Evolutionary conservation across 2,329 filamentous ascomycete genomes (phyloP).

Genomic region (Colletotrichum coccodes): DNA sequence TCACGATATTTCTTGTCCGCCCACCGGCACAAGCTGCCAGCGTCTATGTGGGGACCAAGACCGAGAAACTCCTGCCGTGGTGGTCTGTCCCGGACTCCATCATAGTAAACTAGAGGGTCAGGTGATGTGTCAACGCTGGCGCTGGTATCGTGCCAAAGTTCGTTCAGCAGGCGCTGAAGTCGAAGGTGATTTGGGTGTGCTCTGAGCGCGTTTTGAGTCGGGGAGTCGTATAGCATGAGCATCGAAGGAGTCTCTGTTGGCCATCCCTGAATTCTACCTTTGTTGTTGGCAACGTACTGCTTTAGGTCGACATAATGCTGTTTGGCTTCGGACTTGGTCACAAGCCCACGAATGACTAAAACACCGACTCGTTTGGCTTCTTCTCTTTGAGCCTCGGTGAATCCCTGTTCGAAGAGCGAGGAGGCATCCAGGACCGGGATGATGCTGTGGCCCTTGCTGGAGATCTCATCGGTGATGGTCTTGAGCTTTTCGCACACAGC

Average conservation of each 20-base stretch:
- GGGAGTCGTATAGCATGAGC: conserved; percentile 50
- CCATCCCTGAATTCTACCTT: conserved; percentile 43
- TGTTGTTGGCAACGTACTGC: conserved; percentile 46
- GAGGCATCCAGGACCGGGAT: conserved; percentile 46
- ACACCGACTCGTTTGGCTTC: conserved; percentile 40
- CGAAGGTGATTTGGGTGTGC: conserved; percentile 48
- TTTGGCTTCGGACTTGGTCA: conserved; percentile 36
- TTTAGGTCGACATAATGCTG: conserved; percentile 43
- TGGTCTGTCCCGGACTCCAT: conserved; percentile 49
- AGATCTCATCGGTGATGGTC: conserved; percentile 47
- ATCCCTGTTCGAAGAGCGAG: conserved; percentile 38
- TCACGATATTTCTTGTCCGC: conserved; percentile 49
- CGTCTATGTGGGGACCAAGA: conserved; percentile 55
- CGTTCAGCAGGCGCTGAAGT: conserved; percentile 48
- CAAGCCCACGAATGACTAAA: conserved; percentile 36
- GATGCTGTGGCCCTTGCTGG: conserved; percentile 41
- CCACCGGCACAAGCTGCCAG: conserved; percentile 54
- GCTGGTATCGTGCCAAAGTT: conserved; percentile 47
- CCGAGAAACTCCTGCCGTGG: conserved; percentile 49
- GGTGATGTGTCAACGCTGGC: conserved; percentile 38
- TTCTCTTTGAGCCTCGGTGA: conserved; percentile 36
- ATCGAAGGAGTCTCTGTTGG: conserved; percentile 49
- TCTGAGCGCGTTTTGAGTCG: conserved; percentile 49
- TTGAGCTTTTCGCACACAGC: conserved; percentile 48
- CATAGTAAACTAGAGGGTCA: conserved; percentile 51